Base-by-base conservation (phyloP, 2,329 filamentous ascomycete species). In the Chrysoporthe cubensis region DNA sequence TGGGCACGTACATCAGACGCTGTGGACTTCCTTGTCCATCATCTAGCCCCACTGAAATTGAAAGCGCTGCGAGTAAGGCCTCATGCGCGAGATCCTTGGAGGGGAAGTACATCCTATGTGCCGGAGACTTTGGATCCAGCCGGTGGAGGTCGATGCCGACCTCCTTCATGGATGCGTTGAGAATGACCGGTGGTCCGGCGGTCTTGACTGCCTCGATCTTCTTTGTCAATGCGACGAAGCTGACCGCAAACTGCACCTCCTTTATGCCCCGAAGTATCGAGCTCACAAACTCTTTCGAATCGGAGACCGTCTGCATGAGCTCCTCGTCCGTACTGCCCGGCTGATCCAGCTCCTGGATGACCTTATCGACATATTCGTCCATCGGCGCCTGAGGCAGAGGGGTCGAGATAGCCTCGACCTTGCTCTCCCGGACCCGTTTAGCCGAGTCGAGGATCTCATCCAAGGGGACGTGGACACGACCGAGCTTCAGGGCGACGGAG, bases 51-150 rank as follows among this genome's bases (percentile, higher is more conserved):
- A 98, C 85, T 0, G 95, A 95, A 66, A 99, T 92, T 0, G 96
- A 97, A 52, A 99, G 88, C 3, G 94, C 96, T 21, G 95, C 96
- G 32, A 96, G 87, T 46, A 99, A 85, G 13, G 94, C 96, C 82
- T 99, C 95, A 77, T 99, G 96, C 14, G 96, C 96, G 74, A 97
- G 90, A 76, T 97, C 96, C 70, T 93, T 91, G 32, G 91, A 89
- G 2, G 94, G 92, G 76, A 99, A 99, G 79, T 99, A 98, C 96
- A 98, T 99, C 71, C 96, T 90, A 83, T 99, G 96, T 0, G 95
- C 94, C 0, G 96, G 94, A 18, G 94, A 97, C 74, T 93, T 95
- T 54, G 93, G 91, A 76, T 99, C 95, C 65, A 99, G 86, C 32
- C 95, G 90, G 76, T 98, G 91, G 52, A 99, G 83, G 76, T 99